Percentiles rank a stretch among this genome's conserved stretches.
Evolutionary conservation across 345 rosid genomes (phyloP).

Genomic region (Eucalyptus camaldulensis): DNA sequence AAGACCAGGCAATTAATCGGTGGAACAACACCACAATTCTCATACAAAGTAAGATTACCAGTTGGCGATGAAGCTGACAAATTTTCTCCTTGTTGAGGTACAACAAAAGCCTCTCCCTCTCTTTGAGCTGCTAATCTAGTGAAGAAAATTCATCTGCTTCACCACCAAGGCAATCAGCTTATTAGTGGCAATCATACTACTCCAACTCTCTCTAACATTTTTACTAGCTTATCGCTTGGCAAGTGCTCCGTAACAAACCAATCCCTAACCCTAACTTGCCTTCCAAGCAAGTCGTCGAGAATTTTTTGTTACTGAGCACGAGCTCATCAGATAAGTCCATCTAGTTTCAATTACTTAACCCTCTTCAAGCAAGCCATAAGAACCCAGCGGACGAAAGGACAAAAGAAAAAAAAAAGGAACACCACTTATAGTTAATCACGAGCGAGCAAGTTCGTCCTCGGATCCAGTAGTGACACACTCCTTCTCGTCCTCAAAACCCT

Average conservation of each 20-base stretch:
- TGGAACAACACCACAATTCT: background rate
- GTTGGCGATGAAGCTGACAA: constrained; percentile 48
- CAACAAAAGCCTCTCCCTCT: background rate
- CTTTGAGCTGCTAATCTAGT: background rate
- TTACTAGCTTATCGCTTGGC: constrained; percentile 8
- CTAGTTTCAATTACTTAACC: background rate
- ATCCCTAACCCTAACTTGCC: constrained; percentile 14
- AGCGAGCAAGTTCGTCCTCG: constrained; percentile 29
- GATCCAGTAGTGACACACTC: constrained; percentile 45
- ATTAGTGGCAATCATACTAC: constrained; percentile 1
- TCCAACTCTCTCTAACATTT: background rate
- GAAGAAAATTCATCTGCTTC: constrained; percentile 69
- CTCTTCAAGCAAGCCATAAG: background rate
- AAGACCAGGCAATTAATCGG: background rate
- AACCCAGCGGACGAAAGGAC: background rate
- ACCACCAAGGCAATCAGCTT: constrained; percentile 14
- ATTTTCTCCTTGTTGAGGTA: constrained; percentile 24
- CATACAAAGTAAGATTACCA: constrained; percentile 5
- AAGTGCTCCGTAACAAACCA: constrained; percentile 65
- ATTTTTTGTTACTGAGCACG: constrained; percentile 68
- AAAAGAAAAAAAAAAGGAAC: background rate
- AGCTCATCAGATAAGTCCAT: constrained; percentile 13
- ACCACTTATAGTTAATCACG: background rate
- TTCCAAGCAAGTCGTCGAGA: constrained; percentile 11
- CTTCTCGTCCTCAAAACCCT: constrained; percentile 50